Base-by-base conservation (phyloP, 169 alveolate species). In the Blepharisma undulans region DNA sequence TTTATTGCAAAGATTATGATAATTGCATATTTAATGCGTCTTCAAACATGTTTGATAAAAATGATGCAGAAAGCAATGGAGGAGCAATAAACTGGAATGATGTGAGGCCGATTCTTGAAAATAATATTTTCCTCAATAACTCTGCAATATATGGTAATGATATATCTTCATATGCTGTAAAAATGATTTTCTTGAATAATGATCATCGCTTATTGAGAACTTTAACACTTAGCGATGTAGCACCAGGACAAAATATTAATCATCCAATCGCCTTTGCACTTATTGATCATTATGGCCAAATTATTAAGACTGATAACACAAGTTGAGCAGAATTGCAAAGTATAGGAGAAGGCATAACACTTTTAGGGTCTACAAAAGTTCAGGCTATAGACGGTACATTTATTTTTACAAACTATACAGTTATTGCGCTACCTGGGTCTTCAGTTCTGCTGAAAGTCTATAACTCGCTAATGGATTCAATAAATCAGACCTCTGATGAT, bases 261-360 rank as follows among this genome's bases (percentile, higher is more conserved):
- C 33, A 19, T 22, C 22, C 1, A 25, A 1, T 86, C 5, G 34
- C 25, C 12, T 21, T 66, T 4, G 91, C 48, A n/a, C 72, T 86
- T 14, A 19, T 86, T 61, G 91, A 86, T 34, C 80, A 71, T 32
- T 86, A 86, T 72, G 84, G n/a, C 22, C 60, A 86, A 27, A 36
- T 86, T 19, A 85, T 86, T 4, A 36, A 29, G 25, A 86, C 91
- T 6, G 91, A 86, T 66, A 86, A 86, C 16, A 74, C 81, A 74
- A 74, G 81, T 5, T 22, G 33, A 74, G 30, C 48, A 25, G 81
- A 74, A 74, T 22, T 74, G 16, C 66, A 48, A 74, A 29, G 1
- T 29, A 18, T 29, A 74, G 81, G 30, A 74, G 81, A 8, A 27
- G 33, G 48, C 2, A 22, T 74, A 6, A 3, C 30, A 4, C 48